Conservation (phyloP, 169 alveolate genomes). For the Plasmodium yoelii region DNA sequence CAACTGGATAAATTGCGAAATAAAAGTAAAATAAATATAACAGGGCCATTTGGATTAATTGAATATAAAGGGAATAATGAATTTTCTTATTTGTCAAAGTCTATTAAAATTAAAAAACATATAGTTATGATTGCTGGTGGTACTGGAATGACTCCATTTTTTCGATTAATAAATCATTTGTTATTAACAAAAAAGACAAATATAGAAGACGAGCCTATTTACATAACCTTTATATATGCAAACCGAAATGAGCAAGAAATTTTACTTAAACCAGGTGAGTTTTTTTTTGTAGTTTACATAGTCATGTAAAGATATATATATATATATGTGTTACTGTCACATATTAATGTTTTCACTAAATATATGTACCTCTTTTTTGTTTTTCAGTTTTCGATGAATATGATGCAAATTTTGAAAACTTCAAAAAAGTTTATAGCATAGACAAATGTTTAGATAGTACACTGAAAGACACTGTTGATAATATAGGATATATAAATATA, state of each 20-base stretch:
- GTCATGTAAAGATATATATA: not conserved
- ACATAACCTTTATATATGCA: conserved; percentile 69
- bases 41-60: conserved; percentile 66
- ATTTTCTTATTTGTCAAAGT: conserved; percentile 33
- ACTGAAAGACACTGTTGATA: conserved; percentile 6
- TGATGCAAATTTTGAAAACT: conserved; percentile 21
- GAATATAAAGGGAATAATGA: conserved; percentile 68
- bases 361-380: not conserved
- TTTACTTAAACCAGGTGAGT: conserved; percentile 38
- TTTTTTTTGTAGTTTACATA: not conserved
- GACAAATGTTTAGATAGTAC: conserved; percentile 47
- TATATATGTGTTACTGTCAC: not conserved
- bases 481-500: conserved; percentile 48
- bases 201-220: not conserved
- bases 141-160: conserved; percentile 87
- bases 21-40: conserved; percentile 13
- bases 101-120: conserved; percentile 56
- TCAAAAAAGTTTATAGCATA: conserved; percentile 61
- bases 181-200: conserved; percentile 28
- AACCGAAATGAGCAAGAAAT: conserved; percentile 73
- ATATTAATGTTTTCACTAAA: not conserved
- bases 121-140: conserved; percentile 86
- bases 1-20: conserved; percentile 14
- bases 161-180: conserved; percentile 77
- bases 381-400: conserved; percentile 65